Evolutionary conservation across 371 early-diverging fungal species (phyloP), one percentile per base, ranked within the genome.

Genomic region (Chytridium lagenaria): DNA sequence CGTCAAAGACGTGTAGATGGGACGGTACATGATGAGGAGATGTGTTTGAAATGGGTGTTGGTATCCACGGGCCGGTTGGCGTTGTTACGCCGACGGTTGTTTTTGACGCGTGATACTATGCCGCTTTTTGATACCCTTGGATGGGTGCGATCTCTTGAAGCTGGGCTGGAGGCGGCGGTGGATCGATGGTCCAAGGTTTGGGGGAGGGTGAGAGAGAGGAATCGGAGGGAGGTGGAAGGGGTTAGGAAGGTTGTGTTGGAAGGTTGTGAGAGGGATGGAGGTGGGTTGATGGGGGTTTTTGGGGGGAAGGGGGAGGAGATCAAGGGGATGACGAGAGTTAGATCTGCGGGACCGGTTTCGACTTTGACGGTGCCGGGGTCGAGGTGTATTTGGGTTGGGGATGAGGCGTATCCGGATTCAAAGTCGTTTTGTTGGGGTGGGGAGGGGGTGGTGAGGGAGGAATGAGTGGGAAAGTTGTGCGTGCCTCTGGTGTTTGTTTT

Each of bases 121-220:
- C 87, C 92, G 1, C 79, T 96, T 50, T 96, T 95, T 81, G 95
- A 96, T 78, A 95, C 97, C 10, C 77, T 80, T 52, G 85, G 92
- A n/a, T 95, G 94, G 95, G 94, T 94, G 1, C 83, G 88, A n/a
- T 90, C 92, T 75, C 80, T 96, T 52, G 95, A 95, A 84, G 39
- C 23, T 12, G 81, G 78, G 16, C n/a, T 74, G 59, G 67, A 40
- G 59, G 31, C 38, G 39, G 76, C 78, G 7, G 51, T 65, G 2
- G 28, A 63, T 28, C 30, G 70, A 50, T 78, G 72, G 73, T 50
- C 68, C 2, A 33, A 30, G 33, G 70, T 34, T 19, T 75, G 59
- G 68, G 34, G 5, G 5, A 3, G 15, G 2, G 23, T 78, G 39
- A 7, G 34, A 49, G 38, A 36, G 70, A 16, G 78, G 44, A 78